phyloP scores from a whole-genome alignment of 306 rosid genomes.

The Styphnolobium japonicum region DNA sequence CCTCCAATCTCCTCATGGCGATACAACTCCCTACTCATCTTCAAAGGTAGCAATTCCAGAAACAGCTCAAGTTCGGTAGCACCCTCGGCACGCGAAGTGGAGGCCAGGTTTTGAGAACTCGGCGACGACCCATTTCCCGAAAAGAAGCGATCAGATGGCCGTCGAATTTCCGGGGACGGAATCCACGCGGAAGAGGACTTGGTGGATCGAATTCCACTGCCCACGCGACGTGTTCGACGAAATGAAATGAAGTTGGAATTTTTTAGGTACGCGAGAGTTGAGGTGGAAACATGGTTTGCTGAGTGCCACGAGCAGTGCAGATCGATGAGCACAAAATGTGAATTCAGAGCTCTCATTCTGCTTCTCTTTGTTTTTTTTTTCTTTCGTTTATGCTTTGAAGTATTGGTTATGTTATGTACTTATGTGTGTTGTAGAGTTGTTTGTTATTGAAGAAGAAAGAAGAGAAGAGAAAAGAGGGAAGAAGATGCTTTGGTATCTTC shows the following conservation, averaged over 20 bases:
- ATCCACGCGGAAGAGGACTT: conserved; percentile 33
- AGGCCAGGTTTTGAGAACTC: conserved; percentile 22
- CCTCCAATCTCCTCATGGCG: conserved; percentile 62
- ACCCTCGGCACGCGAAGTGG: conserved; percentile 45
- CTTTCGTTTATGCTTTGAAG: not conserved
- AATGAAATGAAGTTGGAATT: conserved; percentile 46
- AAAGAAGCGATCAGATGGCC: conserved; percentile 75
- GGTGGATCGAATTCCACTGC: conserved; percentile 37
- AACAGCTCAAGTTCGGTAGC: conserved; percentile 63
- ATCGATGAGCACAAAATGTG: conserved; percentile 67
- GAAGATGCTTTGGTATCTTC: conserved; percentile 80
- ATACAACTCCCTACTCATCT: conserved; percentile 62
- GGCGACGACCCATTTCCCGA: conserved; percentile 41
- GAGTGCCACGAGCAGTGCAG: conserved; percentile 59
- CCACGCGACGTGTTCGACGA: conserved; percentile 48
- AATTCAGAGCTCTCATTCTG: conserved; percentile 64
- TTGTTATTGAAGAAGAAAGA: not conserved
- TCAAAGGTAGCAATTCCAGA: conserved; percentile 64
- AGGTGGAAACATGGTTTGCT: conserved; percentile 46
- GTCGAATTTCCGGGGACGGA: conserved; percentile 63
- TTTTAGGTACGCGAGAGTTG: conserved; percentile 44
- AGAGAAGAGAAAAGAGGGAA: not conserved
- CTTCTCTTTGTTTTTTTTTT: not conserved
- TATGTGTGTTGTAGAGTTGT: not conserved
- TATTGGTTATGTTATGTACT: no score